phyloP scores from a whole-genome alignment of 768 basidiomycete genomes.

The Cantharellus anzutake region DNA sequence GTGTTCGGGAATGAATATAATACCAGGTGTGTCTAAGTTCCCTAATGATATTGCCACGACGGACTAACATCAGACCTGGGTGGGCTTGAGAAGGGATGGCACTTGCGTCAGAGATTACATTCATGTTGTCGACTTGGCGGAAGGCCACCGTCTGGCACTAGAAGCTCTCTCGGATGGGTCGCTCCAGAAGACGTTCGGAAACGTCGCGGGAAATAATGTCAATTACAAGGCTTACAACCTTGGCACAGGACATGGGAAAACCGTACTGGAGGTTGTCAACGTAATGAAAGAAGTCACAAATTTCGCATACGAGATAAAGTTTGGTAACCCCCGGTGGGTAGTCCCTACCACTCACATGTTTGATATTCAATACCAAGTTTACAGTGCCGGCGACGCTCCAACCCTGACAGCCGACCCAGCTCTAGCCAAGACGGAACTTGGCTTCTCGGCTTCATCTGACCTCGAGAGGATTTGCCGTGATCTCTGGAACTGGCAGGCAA shows the following conservation, averaged over 20 bases:
- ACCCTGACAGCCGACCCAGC: slow-evolving; percentile 88
- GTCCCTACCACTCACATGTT: neutral
- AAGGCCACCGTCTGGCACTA: slow-evolving; percentile 80
- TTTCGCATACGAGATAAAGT: slow-evolving; percentile 71
- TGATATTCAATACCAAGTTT: neutral
- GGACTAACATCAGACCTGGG: neutral
- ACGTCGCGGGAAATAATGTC: slow-evolving; percentile 26
- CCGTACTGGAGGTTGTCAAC: slow-evolving; percentile 82
- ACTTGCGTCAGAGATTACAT: slow-evolving; percentile 96
- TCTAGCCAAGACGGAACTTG: slow-evolving; percentile 81
- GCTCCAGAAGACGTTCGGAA: slow-evolving; percentile 32
- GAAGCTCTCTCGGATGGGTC: slow-evolving; percentile 45
- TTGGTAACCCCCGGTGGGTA: slow-evolving; percentile 16
- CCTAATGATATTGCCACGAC: neutral
- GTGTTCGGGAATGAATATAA: slow-evolving; percentile 98
- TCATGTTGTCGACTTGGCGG: slow-evolving; percentile 86
- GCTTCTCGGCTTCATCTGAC: slow-evolving; percentile 65
- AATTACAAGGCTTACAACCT: slow-evolving; percentile 90
- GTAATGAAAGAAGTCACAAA: slow-evolving; percentile 89
- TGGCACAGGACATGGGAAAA: slow-evolving; percentile 80
- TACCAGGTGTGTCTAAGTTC: slow-evolving; percentile 40
- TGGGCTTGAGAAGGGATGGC: slow-evolving; percentile 44
- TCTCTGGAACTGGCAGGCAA: slow-evolving; percentile 98
- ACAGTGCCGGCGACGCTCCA: slow-evolving; percentile 86
- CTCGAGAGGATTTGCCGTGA: slow-evolving; percentile 91